A percentile compares a stretch with the other conserved stretches of the same genome.
These are phyloP conservation scores for Calonectria hawksworthii DNA, from an alignment of 2,329 filamentous ascomycete genomes.

Conservation along the genomic window DNA sequence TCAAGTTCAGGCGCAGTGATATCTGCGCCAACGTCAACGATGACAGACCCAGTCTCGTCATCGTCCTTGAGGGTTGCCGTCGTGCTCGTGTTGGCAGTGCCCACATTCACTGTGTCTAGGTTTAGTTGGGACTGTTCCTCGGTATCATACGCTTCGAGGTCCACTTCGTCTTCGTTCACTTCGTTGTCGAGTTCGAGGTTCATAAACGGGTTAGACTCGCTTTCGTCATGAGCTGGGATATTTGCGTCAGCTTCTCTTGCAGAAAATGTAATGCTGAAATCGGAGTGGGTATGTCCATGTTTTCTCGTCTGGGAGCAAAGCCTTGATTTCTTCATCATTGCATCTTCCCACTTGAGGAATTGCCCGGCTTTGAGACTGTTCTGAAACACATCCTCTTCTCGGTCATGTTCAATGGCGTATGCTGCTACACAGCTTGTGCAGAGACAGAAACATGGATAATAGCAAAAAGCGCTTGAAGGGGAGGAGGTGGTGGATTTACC, in stretches of 20 bases:
- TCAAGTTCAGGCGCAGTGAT: constrained; percentile 38
- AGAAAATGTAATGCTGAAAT: constrained; percentile 39
- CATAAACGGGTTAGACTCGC: constrained; percentile 44
- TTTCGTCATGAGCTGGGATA: constrained; percentile 40
- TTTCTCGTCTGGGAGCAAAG: constrained; percentile 2
- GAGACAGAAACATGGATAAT: constrained; percentile 37
- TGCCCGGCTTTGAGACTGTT: constrained; percentile 18
- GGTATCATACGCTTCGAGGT: constrained; percentile 33
- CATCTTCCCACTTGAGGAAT: background rate
- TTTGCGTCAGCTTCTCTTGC: constrained; percentile 43
- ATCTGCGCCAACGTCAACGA: constrained; percentile 41
- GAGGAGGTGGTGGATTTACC: constrained; percentile 39
- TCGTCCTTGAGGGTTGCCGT: constrained; percentile 52
- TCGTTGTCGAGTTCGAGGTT: constrained; percentile 43
- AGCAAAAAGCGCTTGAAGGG: constrained; percentile 32
- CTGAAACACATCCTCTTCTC: constrained; percentile 34
- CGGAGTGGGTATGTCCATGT: constrained; percentile 19
- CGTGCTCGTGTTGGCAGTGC: constrained; percentile 45
- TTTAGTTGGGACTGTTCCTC: constrained; percentile 35
- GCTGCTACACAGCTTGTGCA: constrained; percentile 32
- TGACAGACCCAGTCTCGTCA: constrained; percentile 45
- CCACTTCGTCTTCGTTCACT: constrained; percentile 31
- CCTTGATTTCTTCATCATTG: background rate
- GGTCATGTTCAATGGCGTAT: constrained; percentile 34
- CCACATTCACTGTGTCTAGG: constrained; percentile 26